A percentile compares a stretch with the other conserved stretches of the same genome.
Conservation (phyloP, 2,329 filamentous ascomycete genomes). For the Cadophora sp. region DNA sequence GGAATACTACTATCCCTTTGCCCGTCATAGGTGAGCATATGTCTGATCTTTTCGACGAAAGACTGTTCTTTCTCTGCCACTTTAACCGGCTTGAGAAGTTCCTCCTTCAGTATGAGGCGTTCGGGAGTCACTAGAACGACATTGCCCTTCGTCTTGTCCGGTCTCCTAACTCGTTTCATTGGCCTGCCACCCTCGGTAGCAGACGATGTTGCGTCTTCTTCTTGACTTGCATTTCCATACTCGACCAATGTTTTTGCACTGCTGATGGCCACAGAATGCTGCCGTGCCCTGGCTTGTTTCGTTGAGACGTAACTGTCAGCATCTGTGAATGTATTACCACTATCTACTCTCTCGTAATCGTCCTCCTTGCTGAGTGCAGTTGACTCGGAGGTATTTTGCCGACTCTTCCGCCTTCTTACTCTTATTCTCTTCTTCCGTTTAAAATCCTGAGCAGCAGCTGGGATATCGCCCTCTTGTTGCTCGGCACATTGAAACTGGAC, state of each 20-base stretch:
- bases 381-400: neutral
- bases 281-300: neutral
- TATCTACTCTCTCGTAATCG: neutral
- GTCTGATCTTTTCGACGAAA: neutral
- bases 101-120: neutral
- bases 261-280: neutral
- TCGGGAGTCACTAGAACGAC: neutral
- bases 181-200: neutral
- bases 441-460: neutral
- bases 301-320: neutral
- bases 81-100: neutral
- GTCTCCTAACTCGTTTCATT: neutral
- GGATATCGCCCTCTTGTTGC: neutral
- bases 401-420: neutral
- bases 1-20: neutral
- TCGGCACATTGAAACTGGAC: neutral
- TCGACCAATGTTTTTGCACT: neutral
- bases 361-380: neutral
- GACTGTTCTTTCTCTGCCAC: neutral
- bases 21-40: conserved; percentile 1
- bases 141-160: neutral
- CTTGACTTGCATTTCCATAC: neutral
- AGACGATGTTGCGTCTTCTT: neutral
- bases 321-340: neutral
- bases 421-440: conserved; percentile 3